Conservation (phyloP, 805 yeast species). For the Wickerhamiella shivajii region DNA sequence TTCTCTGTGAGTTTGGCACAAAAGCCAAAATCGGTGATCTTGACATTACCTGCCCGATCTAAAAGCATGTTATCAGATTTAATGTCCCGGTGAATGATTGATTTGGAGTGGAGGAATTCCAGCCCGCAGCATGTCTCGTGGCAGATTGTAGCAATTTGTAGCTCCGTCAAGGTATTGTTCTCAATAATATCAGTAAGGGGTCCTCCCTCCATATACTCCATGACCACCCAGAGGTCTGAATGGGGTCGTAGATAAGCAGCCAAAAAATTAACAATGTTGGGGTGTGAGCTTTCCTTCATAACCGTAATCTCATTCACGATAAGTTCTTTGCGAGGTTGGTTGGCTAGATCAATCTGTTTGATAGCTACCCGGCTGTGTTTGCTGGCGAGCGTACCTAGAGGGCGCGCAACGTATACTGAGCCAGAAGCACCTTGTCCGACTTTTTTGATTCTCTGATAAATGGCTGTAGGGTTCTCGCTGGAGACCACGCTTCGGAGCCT, state of each 20-base stretch:
- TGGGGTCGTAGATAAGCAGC: constrained; percentile 71
- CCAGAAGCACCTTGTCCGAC: constrained; percentile 99
- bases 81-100: constrained; percentile 91
- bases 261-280: constrained; percentile 85
- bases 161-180: constrained; percentile 66
- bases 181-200: constrained; percentile 91
- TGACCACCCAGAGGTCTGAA: constrained; percentile 86
- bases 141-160: constrained; percentile 85
- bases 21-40: constrained; percentile 86
- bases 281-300: constrained; percentile 91
- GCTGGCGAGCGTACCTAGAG: constrained; percentile 25
- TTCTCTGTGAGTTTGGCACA: constrained; percentile 69
- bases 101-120: constrained; percentile 79
- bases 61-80: constrained; percentile 88
- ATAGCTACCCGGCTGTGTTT: constrained; percentile 52
- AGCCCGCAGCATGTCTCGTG: constrained; percentile 82
- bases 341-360: constrained; percentile 84
- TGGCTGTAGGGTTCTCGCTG: constrained; percentile 69
- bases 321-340: constrained; percentile 87
- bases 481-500: constrained; percentile 72
- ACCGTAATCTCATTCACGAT: constrained; percentile 92
- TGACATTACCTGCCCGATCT: constrained; percentile 70
- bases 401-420: constrained; percentile 81
- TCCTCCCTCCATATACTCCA: constrained; percentile 99
- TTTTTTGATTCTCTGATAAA: constrained; percentile 40